phyloP scores from a whole-genome alignment of 192 early-diverging fungal genomes.

The Coemansia sp. region DNA sequence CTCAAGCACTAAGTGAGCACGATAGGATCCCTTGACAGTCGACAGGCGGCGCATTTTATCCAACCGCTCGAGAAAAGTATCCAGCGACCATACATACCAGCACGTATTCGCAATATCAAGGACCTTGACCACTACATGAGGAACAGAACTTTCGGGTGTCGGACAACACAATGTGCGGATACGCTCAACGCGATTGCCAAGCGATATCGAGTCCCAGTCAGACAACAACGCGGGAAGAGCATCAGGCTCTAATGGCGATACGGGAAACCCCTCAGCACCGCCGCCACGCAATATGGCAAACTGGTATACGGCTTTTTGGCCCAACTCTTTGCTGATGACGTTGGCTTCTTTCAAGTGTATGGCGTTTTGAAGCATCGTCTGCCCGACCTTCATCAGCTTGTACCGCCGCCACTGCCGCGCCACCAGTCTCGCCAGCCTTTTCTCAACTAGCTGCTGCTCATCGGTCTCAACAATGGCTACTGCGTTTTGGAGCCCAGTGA shows the following conservation, averaged over 20 bases:
- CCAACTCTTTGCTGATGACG: slow-evolving; percentile 83
- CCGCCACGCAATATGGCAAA: slow-evolving; percentile 74
- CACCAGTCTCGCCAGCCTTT: slow-evolving; percentile 27
- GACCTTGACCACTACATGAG: slow-evolving; percentile 53
- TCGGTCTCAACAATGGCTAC: neutral
- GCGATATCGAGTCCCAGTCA: slow-evolving; percentile 41
- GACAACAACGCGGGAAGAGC: slow-evolving; percentile 43
- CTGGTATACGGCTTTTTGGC: slow-evolving; percentile 81
- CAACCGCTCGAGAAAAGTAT: slow-evolving; percentile 60
- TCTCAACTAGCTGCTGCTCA: neutral
- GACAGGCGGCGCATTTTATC: slow-evolving; percentile 72
- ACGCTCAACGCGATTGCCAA: slow-evolving; percentile 3
- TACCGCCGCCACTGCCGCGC: slow-evolving; percentile 48
- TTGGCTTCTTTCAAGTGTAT: slow-evolving; percentile 88
- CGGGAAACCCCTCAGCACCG: slow-evolving; percentile 29
- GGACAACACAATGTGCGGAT: slow-evolving; percentile 23
- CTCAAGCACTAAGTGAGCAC: slow-evolving; percentile 41
- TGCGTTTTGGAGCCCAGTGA: slow-evolving; percentile 4
- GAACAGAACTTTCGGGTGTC: slow-evolving; percentile 18
- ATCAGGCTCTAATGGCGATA: slow-evolving; percentile 53
- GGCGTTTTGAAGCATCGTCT: slow-evolving; percentile 69
- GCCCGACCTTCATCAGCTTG: slow-evolving; percentile 64
- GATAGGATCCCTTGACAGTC: slow-evolving; percentile 41
- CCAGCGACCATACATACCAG: slow-evolving; percentile 70
- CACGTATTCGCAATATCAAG: slow-evolving; percentile 55